Evolutionary conservation across 345 rosid species (phyloP), one percentile per base, ranked within the genome.

Genomic region (Sisymbrium irio): DNA sequence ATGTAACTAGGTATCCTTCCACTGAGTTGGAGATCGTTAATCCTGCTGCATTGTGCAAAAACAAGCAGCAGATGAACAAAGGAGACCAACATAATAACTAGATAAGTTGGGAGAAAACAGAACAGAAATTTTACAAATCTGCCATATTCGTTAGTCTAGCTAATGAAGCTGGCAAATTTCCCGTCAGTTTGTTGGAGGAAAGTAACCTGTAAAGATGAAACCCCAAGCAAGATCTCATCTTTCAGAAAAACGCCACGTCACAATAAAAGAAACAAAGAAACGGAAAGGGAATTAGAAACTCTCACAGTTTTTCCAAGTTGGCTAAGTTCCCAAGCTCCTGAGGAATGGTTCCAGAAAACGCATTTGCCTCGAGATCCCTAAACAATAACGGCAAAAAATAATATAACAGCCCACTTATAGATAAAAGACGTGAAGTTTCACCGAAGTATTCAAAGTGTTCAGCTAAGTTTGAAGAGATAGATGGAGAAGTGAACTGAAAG

Each of bases 21-120:
- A 14, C 8, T 84, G 75, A 88, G 81, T 55, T 72, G 83, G 78
- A 86, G 87, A 68, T 88, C 93, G 62, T 81, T 86, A 62, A 88
- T 82, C 75, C 87, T 78, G 12, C 93, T 88, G 88, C 85, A 79
- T 54, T 40, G 33, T 57, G 50, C 57, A 75, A 75, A 72, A 72
- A 35, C n/a, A 67, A 63, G 28, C 61, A 22, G 55, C 15, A 76
- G 76, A 75, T 73, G 70, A 66, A 47, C 65, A 62, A 51, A 13
- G 9, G 22, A 47, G 39, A 69, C 65, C 13, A 69, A 17, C 28
- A 45, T 12, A 30, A 40, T 63, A 49, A 33, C 30, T 45, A 15
- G 32, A 13, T 20, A 67, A 71, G 22, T 39, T 50, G 59, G 20
- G 13, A 71, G 65, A 35, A 30, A 32, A 27, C 12, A 35, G 44